Evolutionary conservation across 2,329 filamentous ascomycete species (phyloP).

Genomic region (Pestalotiopsis sp.): DNA sequence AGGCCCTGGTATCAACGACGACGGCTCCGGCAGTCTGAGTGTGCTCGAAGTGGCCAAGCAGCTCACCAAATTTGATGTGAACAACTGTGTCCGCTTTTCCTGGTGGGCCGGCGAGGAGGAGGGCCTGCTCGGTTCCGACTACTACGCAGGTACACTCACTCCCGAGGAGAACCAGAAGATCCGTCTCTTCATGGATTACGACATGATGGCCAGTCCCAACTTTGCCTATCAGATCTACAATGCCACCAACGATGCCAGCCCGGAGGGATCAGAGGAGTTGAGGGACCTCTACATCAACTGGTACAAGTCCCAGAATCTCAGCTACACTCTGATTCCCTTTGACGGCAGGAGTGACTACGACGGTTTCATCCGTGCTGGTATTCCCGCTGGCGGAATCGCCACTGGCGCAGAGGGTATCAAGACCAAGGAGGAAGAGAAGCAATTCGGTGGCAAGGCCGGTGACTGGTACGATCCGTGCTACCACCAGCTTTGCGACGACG

Average conservation of each 20-base stretch:
- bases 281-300: slow-evolving; percentile 69
- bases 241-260: slow-evolving; percentile 71
- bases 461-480: slow-evolving; percentile 63
- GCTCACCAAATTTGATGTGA: slow-evolving; percentile 58
- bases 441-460: slow-evolving; percentile 74
- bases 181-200: slow-evolving; percentile 70
- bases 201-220: slow-evolving; percentile 71
- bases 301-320: slow-evolving; percentile 63
- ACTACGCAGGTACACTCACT: slow-evolving; percentile 59
- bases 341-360: slow-evolving; percentile 82
- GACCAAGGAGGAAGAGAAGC: slow-evolving; percentile 63
- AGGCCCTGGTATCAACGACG: slow-evolving; percentile 77
- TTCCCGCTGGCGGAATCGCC: slow-evolving; percentile 75
- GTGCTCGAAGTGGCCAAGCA: slow-evolving; percentile 66
- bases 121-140: slow-evolving; percentile 65
- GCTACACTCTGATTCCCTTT: slow-evolving; percentile 73
- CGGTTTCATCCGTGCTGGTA: slow-evolving; percentile 73
- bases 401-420: slow-evolving; percentile 80
- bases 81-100: slow-evolving; percentile 68
- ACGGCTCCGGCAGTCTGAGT: slow-evolving; percentile 68
- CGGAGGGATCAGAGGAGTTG: slow-evolving; percentile 71
- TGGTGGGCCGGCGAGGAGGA: slow-evolving; percentile 73
- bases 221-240: slow-evolving; percentile 72
- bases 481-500: slow-evolving; percentile 64
- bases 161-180: slow-evolving; percentile 64